A percentile compares a stretch with the other conserved stretches of the same genome.
Evolutionary conservation across 345 rosid genomes (phyloP).

Genomic region (Eucalyptus brandiana): DNA sequence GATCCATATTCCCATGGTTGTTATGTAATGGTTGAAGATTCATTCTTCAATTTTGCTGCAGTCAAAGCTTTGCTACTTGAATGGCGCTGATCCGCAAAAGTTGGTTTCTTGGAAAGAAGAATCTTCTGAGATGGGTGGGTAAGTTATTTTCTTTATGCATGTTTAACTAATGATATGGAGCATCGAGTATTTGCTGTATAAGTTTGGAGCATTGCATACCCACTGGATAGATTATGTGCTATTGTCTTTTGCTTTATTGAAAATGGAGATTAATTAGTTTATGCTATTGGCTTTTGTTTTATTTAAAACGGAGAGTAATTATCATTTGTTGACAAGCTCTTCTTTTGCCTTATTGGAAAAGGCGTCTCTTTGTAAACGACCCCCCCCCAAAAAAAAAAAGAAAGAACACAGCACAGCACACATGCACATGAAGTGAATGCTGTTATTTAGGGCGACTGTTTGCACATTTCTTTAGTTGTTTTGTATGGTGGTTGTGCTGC

Average conservation of each 20-base stretch:
- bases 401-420: background rate
- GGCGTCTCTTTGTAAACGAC: background rate
- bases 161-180: background rate
- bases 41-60: conserved; percentile 16
- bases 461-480: background rate
- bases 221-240: background rate
- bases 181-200: background rate
- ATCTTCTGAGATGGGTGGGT: conserved; percentile 92
- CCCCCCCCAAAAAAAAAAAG: background rate
- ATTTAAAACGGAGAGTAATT: background rate
- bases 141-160: conserved; percentile 11
- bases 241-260: background rate
- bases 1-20: background rate
- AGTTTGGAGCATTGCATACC: background rate
- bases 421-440: background rate
- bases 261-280: background rate
- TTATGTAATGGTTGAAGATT: background rate
- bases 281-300: background rate
- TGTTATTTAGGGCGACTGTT: background rate
- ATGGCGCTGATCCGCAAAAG: conserved; percentile 41
- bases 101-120: conserved; percentile 63
- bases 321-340: background rate
- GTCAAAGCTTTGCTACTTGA: conserved; percentile 76
- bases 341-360: background rate
- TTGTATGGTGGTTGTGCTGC: background rate